Evolutionary conservation across 1,139 yeast genomes (phyloP), one percentile per base, ranked within the genome.

Genomic region (Arxiozyma slooffiae): DNA sequence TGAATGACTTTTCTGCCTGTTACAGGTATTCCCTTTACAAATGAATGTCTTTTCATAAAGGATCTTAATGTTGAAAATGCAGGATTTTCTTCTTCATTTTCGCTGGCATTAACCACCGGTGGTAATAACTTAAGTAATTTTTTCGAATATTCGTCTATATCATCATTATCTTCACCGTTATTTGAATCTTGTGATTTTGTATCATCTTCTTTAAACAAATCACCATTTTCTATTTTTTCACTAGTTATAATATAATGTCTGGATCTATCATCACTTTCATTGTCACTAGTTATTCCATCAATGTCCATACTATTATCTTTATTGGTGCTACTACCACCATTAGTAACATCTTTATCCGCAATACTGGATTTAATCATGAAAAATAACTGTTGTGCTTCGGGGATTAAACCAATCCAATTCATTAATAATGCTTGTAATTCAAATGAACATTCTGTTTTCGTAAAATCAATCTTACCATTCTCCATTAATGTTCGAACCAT

Each of bases 361-460:
- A 41, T 38, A n/a, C 23, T 21, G 4, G 49, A 43, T 14, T 45
- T 42, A 17, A 70, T 54, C 46, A 55, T 58, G 55, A 71, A 72
- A 54, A 67, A 70, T 16, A 72, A 50, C 4, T 61, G 64, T 46
- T 67, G 65, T 4, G 79, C 79, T 38, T 74, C 78, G 0, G 77
- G 75, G 5, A 74, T 56, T 48, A 74, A 71, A 7, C 84, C 79
- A 46, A 82, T 78, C 81, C 85, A 82, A 53, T 76, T 77, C 58
- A 83, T 73, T 48, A 84, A 68, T 47, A 82, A 68, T 3, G 78
- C 74, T 53, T 79, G 80, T 36, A 82, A 65, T 54, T 80, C 85
- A 52, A 76, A 72, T n/a, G 72, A 69, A 56, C 77, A 80, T 54
- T 80, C 83, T 37, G 69, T 68, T 48, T 63, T 62, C 14, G 68